These are phyloP conservation scores for Colletotrichum sidae DNA, from an alignment of 2,329 filamentous ascomycete genomes.

Conservation along the genomic window DNA sequence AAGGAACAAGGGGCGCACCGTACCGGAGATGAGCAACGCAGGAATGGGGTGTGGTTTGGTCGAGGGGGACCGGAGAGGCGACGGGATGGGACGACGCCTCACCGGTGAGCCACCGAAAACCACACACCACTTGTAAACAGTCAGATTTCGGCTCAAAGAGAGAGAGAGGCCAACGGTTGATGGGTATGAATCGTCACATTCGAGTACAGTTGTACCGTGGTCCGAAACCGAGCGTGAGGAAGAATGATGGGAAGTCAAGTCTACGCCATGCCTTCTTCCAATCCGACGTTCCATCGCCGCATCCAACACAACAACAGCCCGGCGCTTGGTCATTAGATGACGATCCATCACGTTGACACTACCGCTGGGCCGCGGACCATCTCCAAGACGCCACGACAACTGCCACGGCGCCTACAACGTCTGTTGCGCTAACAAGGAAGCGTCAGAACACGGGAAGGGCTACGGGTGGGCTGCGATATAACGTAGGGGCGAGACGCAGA, in stretches of 20 bases:
- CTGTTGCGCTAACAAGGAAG: not conserved
- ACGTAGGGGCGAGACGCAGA: conserved; percentile 42
- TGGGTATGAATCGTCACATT: conserved; percentile 4
- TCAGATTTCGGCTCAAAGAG: too few relatives aligned
- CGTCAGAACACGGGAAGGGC: conserved; percentile 1
- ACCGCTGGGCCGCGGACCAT: conserved; percentile 1
- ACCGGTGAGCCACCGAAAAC: not conserved
- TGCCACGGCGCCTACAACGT: not conserved
- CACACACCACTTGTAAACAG: too few relatives aligned
- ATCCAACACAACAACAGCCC: conserved; percentile 8
- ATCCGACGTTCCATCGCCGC: conserved; percentile 8
- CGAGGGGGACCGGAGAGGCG: not conserved
- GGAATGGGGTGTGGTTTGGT: conserved; percentile 1
- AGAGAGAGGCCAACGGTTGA: not conserved
- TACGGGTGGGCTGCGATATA: conserved; percentile 38
- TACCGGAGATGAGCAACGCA: conserved; percentile 22
- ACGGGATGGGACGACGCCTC: conserved; percentile 6
- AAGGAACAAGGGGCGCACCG: conserved; percentile 11
- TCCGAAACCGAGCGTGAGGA: too few relatives aligned
- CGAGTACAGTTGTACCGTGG: not conserved
- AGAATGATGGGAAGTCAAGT: not conserved
- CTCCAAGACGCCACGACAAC: not conserved
- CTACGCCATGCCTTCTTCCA: not conserved
- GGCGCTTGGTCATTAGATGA: conserved; percentile 3
- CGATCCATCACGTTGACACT: conserved; percentile 4